phyloP scores from a whole-genome alignment of 2,329 filamentous ascomycete genomes.

The Ascochyta clinopodiicola region DNA sequence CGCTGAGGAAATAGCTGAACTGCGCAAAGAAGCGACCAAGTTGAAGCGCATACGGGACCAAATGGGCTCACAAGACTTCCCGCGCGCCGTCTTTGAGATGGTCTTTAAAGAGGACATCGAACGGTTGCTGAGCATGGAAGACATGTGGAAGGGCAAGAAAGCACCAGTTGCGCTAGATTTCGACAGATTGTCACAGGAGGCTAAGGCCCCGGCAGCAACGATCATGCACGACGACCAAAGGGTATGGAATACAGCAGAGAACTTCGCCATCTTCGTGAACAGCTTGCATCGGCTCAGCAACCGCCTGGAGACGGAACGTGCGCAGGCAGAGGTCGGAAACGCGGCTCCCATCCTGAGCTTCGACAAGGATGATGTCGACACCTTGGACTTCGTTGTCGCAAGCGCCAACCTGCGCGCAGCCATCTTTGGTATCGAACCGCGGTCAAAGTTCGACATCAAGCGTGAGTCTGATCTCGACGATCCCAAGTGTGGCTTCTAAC shows the following conservation, averaged over 20 bases:
- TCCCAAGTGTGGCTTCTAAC: conserved; percentile 9
- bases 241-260: conserved; percentile 83
- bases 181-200: conserved; percentile 63
- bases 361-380: conserved; percentile 96
- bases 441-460: conserved; percentile 96
- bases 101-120: conserved; percentile 87
- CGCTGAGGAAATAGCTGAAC: conserved; percentile 83
- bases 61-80: conserved; percentile 79
- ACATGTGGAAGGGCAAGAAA: conserved; percentile 91
- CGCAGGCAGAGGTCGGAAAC: conserved; percentile 57
- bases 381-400: conserved; percentile 90
- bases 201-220: conserved; percentile 58
- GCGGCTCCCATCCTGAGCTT: conserved; percentile 74
- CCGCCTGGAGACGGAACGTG: conserved; percentile 71
- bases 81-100: conserved; percentile 85
- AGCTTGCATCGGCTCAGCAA: conserved; percentile 79
- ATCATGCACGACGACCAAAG: conserved; percentile 72
- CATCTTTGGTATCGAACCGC: conserved; percentile 86
- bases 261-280: conserved; percentile 83
- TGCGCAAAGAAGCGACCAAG: conserved; percentile 82
- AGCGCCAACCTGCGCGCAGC: conserved; percentile 87
- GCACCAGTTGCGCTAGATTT: conserved; percentile 78
- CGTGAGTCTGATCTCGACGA: conserved; percentile 49
- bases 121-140: conserved; percentile 83
- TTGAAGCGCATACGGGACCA: conserved; percentile 82